Evolutionary conservation across 1,284 basidiomycete species (phyloP).

Genomic region (Pseudozyma sp.): DNA sequence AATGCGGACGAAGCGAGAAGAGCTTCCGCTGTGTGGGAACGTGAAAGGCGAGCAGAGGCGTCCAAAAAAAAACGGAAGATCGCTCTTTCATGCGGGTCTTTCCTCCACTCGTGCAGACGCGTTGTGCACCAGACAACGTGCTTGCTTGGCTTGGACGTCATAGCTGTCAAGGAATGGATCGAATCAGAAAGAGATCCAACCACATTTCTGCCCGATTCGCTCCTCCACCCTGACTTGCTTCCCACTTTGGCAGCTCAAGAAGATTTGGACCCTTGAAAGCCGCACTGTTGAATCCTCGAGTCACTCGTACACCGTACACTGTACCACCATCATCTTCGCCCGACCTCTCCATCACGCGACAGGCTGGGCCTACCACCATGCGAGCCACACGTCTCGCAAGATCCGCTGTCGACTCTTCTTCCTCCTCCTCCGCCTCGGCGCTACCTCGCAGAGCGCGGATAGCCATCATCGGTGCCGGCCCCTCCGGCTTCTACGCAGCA

Average conservation of each 20-base stretch:
- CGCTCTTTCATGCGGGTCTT: too few relatives aligned
- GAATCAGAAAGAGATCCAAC: too few relatives aligned
- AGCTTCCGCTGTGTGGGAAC: not conserved
- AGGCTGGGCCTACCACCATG: constrained; percentile 7
- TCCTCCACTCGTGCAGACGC: not conserved
- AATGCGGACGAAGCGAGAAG: too few relatives aligned
- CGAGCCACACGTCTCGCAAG: constrained; percentile 10
- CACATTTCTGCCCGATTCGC: too few relatives aligned
- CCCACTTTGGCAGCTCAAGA: too few relatives aligned
- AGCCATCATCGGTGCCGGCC: constrained; percentile 87
- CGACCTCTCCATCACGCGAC: not conserved
- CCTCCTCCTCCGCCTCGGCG: not conserved
- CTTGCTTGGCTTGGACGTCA: not conserved
- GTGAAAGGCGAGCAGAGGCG: not conserved
- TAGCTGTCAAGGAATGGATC: too few relatives aligned
- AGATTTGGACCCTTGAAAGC: too few relatives aligned
- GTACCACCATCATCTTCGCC: not conserved
- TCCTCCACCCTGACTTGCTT: too few relatives aligned
- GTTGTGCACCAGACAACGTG: not conserved
- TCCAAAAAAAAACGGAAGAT: too few relatives aligned
- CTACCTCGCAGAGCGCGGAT: constrained; percentile 68
- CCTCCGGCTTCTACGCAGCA: constrained; percentile 94
- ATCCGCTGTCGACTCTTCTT: constrained; percentile 13
- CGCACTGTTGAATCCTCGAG: too few relatives aligned
- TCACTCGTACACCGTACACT: not conserved